These are phyloP conservation scores for Kodamaea nitidulidarum DNA, from an alignment of 805 yeast genomes.

Conservation along the genomic window DNA sequence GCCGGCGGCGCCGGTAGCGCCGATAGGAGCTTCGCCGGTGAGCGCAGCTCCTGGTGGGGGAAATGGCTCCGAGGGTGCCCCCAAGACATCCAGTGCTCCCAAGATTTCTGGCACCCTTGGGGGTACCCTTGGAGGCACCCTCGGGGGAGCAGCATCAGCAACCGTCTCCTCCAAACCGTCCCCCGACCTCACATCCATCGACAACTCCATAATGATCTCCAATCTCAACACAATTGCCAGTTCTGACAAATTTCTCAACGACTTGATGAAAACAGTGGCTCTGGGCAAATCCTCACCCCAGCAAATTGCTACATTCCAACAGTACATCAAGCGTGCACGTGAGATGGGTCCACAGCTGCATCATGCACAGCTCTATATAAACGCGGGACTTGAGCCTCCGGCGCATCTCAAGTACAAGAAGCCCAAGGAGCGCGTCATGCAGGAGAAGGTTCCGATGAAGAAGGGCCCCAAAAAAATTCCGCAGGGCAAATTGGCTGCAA, in stretches of 20 bases:
- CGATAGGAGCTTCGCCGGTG: not conserved
- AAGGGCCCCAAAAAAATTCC: constrained; percentile 8
- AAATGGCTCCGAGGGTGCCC: no score
- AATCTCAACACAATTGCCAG: constrained; percentile 81
- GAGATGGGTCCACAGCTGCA: constrained; percentile 61
- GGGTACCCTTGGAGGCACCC: no score
- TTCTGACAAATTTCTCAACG: constrained; percentile 59
- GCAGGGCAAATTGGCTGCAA: constrained; percentile 31
- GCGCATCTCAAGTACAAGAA: constrained; percentile 8
- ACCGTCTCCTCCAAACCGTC: no score
- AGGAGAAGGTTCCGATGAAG: constrained; percentile 13
- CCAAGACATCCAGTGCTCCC: no score
- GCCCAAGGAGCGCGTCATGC: constrained; percentile 15
- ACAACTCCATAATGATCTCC: constrained; percentile 77
- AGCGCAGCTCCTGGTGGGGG: not conserved
- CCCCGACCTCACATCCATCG: constrained; percentile 25
- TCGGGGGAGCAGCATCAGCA: no score
- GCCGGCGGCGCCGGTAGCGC: not conserved
- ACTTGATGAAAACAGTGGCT: constrained; percentile 82
- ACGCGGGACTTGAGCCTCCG: constrained; percentile 10
- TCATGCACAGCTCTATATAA: constrained; percentile 28
- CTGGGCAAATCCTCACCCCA: constrained; percentile 69
- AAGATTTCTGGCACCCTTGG: no score
- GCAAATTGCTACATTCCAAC: constrained; percentile 76
- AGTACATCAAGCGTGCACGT: constrained; percentile 72